Base-by-base conservation (phyloP, 441 rosid species). In the Isatis lusitanica region DNA sequence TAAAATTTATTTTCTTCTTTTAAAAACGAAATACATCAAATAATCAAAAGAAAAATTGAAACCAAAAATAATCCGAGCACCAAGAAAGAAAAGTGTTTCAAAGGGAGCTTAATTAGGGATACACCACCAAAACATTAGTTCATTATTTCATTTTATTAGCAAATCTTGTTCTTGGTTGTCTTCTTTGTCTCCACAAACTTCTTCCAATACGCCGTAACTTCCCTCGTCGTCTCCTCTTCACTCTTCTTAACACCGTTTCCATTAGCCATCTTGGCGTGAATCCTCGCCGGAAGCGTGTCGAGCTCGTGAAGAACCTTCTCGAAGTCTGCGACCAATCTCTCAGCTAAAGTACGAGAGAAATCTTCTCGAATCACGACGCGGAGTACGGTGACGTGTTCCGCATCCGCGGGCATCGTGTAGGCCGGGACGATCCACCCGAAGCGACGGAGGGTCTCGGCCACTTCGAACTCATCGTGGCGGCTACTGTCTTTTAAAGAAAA, bases 351-450 rank as follows among this genome's bases (percentile, higher is more conserved):
- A 44, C 85, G 50, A 0, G 88, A 84, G 72, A 86, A 86, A 46
- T 84, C 90, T 74, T 82, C 90, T 33, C 90, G 66, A 6, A 84
- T 73, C 21, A 86, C 90, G 1, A 86, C 90, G 0, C 88, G 83
- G 1, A 86, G 88, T 2, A 86, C 88, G 0, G 88, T 86, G 3
- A 86, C 39, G 15, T 84, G 86, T 65, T 84, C 73, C 0, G 88
- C 90, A n/a, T 86, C 84, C 0, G 90, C 83, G 0, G 88, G 88
- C 86, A 84, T 84, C 1, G 86, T 84, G 73, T 86, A 86, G 10
- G 90, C 86, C 0, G 90, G 90, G 36, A 84, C 86, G 0, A 86
- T 86, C 90, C 90, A 86, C 0, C 90, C 90, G 3, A 77, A 86
- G 0, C 90, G 84, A 10, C 90, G 75, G 13, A 85, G 75, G 30